These are phyloP conservation scores for Neltuma alba DNA, from an alignment of 306 rosid species.

Conservation along the genomic window DNA sequence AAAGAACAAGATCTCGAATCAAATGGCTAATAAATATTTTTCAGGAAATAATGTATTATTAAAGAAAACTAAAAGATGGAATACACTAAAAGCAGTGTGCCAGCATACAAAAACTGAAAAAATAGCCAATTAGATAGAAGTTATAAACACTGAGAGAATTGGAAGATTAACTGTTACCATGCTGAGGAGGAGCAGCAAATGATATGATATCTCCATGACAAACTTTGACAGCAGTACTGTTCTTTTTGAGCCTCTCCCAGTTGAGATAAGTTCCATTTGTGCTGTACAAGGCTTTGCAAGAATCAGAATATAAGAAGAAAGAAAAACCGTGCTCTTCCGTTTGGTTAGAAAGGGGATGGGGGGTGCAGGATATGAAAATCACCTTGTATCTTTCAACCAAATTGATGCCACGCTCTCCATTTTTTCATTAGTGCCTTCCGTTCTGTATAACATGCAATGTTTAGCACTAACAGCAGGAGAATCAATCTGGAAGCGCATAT, in stretches of 20 bases:
- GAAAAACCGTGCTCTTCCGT: neutral
- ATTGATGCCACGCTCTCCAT: slow-evolving; percentile 48
- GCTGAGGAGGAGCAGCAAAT: slow-evolving; percentile 84
- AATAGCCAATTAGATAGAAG: neutral
- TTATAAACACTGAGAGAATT: neutral
- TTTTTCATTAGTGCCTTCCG: slow-evolving; percentile 50
- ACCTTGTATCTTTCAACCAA: slow-evolving; percentile 86
- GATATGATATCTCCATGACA: slow-evolving; percentile 88
- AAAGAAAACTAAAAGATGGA: slow-evolving; percentile 19
- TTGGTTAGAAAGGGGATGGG: neutral
- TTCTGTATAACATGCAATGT: slow-evolving; percentile 77
- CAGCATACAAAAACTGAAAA: neutral
- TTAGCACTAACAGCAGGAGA: slow-evolving; percentile 69
- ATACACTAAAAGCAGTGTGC: slow-evolving; percentile 4
- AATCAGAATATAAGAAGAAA: slow-evolving; percentile 28
- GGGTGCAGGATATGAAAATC: slow-evolving; percentile 27
- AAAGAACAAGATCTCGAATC: slow-evolving; percentile 23
- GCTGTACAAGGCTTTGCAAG: slow-evolving; percentile 54
- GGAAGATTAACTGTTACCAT: slow-evolving; percentile 53
- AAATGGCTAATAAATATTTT: neutral
- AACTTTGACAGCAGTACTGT: slow-evolving; percentile 62
- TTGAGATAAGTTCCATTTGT: slow-evolving; percentile 89
- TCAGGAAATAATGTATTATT: neutral
- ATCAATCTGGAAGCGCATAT: slow-evolving; percentile 73
- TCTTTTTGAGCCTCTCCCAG: slow-evolving; percentile 76